These are phyloP conservation scores for Pseudisothecium myosuroides DNA, from an alignment of 225 moss, liverwort and hornwort species.

Conservation along the genomic window DNA sequence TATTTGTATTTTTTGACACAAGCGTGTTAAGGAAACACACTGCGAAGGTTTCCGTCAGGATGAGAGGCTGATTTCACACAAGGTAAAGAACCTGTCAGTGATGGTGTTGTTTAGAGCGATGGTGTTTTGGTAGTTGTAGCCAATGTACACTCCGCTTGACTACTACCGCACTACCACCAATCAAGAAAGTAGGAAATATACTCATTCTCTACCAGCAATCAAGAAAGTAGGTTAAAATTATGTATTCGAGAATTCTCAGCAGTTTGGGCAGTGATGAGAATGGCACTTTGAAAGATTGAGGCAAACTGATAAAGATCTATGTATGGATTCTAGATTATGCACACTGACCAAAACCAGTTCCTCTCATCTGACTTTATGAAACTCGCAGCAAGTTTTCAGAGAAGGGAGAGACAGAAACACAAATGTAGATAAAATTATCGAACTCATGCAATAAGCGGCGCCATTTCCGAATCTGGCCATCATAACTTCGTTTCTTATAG, in stretches of 20 bases:
- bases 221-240: neutral
- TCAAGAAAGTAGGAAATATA: neutral
- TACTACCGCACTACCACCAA: neutral
- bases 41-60: no score
- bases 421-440: no score
- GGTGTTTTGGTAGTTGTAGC: neutral
- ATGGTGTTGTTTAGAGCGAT: no score
- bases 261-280: neutral
- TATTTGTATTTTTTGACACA: no score
- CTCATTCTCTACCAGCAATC: neutral
- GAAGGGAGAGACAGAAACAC: neutral
- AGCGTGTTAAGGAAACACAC: no score
- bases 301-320: neutral
- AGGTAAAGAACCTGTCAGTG: no score
- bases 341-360: neutral
- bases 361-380: neutral
- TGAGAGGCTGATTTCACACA: no score
- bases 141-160: neutral
- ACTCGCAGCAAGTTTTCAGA: neutral
- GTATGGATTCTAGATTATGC: neutral
- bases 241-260: neutral
- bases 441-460: slow-evolving; percentile 44
- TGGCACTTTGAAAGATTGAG: neutral
- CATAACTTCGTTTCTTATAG: slow-evolving; percentile 52
- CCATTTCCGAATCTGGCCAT: slow-evolving; percentile 62